These are phyloP conservation scores for Peterozyma xylosa DNA, from an alignment of 805 yeast genomes.

Conservation along the genomic window DNA sequence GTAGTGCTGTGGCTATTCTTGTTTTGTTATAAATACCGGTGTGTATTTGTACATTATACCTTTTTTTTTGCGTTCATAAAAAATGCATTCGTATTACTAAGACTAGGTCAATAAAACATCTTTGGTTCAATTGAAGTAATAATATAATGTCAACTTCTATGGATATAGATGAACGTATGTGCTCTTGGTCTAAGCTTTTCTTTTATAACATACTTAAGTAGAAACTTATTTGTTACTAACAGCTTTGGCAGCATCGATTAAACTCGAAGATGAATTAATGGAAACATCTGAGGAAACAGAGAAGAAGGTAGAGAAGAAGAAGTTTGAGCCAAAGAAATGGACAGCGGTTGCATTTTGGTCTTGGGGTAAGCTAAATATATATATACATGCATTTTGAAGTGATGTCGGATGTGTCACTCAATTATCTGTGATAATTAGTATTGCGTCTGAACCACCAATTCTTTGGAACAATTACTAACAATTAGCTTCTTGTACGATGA, in stretches of 20 bases:
- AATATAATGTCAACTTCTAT: too few species aligned
- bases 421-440: background rate
- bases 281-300: background rate
- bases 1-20: too few species aligned
- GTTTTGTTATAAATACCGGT: slow-evolving; percentile 22
- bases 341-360: slow-evolving; percentile 99
- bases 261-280: too few species aligned
- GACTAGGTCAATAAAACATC: too few species aligned
- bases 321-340: slow-evolving; percentile 95
- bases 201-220: too few species aligned
- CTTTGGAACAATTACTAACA: background rate
- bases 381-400: slow-evolving; percentile 9
- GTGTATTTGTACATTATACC: background rate
- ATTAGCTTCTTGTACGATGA: slow-evolving; percentile 12
- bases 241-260: too few species aligned
- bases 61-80: slow-evolving; percentile 10
- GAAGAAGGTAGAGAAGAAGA: slow-evolving; percentile 42
- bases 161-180: too few species aligned
- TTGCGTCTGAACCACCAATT: too few species aligned
- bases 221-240: too few species aligned
- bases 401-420: background rate
- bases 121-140: too few species aligned
- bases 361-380: slow-evolving; percentile 55
- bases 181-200: too few species aligned
- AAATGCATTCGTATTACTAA: too few species aligned